phyloP scores from a whole-genome alignment of 108 stramenopile genomes.

The Mayamaea pseudoterrestris region DNA sequence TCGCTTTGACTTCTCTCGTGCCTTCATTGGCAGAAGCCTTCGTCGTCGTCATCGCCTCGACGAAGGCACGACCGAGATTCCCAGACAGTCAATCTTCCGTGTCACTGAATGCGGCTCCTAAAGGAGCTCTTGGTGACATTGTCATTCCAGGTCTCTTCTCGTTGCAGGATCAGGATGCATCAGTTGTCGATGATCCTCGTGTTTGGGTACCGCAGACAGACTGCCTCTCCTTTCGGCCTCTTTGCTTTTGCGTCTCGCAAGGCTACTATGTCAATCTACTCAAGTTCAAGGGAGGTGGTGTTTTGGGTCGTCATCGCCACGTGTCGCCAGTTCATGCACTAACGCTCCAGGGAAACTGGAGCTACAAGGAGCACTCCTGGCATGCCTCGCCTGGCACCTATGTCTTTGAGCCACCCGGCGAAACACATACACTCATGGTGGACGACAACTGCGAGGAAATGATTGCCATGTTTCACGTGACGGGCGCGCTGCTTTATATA shows the following conservation, averaged over 20 bases:
- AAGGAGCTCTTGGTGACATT: too few relatives aligned
- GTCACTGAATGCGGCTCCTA: too few relatives aligned
- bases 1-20: too few relatives aligned
- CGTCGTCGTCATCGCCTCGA: too few relatives aligned
- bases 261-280: conserved; percentile 74
- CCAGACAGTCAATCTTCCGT: too few relatives aligned
- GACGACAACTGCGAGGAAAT: conserved; percentile 66
- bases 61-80: too few relatives aligned
- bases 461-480: conserved; percentile 74
- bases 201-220: conserved; percentile 75
- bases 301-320: conserved; percentile 58
- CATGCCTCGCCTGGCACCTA: conserved; percentile 44
- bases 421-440: conserved; percentile 64
- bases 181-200: conserved; percentile 34
- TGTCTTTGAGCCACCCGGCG: conserved; percentile 73
- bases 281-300: conserved; percentile 46
- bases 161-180: too few relatives aligned
- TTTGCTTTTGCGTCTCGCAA: conserved; percentile 55
- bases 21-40: too few relatives aligned
- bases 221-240: conserved; percentile 55
- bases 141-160: too few relatives aligned
- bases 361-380: conserved; percentile 68
- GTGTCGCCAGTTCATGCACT: conserved; percentile 64
- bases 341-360: conserved; percentile 60
- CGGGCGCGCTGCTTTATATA: conserved; percentile 58